phyloP scores from a whole-genome alignment of 192 early-diverging fungal genomes.

The Gamsiella multidivaricata region DNA sequence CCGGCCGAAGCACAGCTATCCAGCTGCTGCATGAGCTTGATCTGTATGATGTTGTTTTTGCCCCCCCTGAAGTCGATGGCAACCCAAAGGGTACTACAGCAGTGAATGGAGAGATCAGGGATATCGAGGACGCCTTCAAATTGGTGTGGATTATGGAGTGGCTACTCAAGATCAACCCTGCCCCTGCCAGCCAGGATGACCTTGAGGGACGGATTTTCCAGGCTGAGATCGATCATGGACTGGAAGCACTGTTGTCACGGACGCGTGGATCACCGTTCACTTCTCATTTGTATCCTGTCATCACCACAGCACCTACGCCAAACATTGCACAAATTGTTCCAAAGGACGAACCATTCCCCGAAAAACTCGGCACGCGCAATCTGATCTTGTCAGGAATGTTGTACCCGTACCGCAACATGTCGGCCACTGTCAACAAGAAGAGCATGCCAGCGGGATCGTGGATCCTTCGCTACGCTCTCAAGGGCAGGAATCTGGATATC shows the following conservation, averaged over 20 bases:
- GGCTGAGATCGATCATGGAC: slow-evolving; percentile 31
- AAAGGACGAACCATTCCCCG: slow-evolving; percentile 43
- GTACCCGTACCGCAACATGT: slow-evolving; percentile 63
- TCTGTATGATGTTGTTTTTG: slow-evolving; percentile 60
- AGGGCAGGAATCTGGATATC: slow-evolving; percentile 62
- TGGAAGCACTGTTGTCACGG: slow-evolving; percentile 20
- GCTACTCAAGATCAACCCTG: slow-evolving; percentile 46
- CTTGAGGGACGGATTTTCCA: slow-evolving; percentile 22
- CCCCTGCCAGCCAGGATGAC: not conserved
- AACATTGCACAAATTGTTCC: slow-evolving; percentile 21
- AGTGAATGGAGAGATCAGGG: slow-evolving; percentile 25
- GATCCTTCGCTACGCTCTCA: slow-evolving; percentile 71
- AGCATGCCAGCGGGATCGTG: slow-evolving; percentile 54
- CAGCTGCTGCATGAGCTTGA: slow-evolving; percentile 52
- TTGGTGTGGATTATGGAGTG: slow-evolving; percentile 58
- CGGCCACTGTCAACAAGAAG: slow-evolving; percentile 59
- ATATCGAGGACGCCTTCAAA: slow-evolving; percentile 51
- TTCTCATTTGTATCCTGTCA: slow-evolving; percentile 22
- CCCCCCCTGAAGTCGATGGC: slow-evolving; percentile 46
- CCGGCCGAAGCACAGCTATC: slow-evolving; percentile 50
- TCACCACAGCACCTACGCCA: slow-evolving; percentile 17
- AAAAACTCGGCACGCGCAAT: slow-evolving; percentile 46
- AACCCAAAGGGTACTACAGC: slow-evolving; percentile 36
- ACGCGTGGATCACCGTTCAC: slow-evolving; percentile 27
- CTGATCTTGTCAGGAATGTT: slow-evolving; percentile 69